Conservation (phyloP, 2,329 filamentous ascomycete genomes). For the Colletotrichum abscissum region DNA sequence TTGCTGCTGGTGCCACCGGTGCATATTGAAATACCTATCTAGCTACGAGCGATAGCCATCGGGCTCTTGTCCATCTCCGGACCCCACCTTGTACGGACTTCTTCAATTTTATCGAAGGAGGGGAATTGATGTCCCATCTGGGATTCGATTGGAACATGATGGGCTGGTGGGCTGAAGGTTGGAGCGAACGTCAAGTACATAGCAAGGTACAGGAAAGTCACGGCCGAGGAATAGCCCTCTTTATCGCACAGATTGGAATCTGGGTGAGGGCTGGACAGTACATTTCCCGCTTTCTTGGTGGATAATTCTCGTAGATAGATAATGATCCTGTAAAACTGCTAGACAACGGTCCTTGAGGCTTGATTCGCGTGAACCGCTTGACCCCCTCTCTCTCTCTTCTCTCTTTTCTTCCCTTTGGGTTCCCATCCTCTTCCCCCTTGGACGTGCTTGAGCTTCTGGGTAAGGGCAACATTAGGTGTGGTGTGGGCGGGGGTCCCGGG, state of each 20-base stretch:
- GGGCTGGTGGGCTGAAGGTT: too few relatives aligned
- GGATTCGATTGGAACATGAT: neutral
- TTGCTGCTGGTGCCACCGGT: neutral
- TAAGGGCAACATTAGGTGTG: neutral
- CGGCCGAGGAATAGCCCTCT: too few relatives aligned
- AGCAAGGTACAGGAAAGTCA: too few relatives aligned
- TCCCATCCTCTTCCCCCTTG: neutral
- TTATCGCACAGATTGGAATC: too few relatives aligned
- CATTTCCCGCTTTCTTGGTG: too few relatives aligned
- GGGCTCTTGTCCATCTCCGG: neutral
- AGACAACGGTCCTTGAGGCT: too few relatives aligned
- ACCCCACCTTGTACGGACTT: neutral
- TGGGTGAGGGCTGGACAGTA: too few relatives aligned
- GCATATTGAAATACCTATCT: neutral
- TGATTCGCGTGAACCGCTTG: too few relatives aligned
- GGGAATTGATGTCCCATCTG: neutral
- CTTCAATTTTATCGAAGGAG: neutral
- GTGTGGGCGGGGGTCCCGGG: conserved; percentile 10
- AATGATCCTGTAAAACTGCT: too few relatives aligned
- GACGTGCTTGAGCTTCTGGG: neutral
- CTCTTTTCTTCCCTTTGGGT: neutral
- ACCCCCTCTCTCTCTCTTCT: too few relatives aligned
- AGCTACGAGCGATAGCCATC: neutral
- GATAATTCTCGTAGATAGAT: too few relatives aligned
- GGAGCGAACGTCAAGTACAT: too few relatives aligned